phyloP scores from a whole-genome alignment of 257 asterid genomes.

The Solanum chaucha region DNA sequence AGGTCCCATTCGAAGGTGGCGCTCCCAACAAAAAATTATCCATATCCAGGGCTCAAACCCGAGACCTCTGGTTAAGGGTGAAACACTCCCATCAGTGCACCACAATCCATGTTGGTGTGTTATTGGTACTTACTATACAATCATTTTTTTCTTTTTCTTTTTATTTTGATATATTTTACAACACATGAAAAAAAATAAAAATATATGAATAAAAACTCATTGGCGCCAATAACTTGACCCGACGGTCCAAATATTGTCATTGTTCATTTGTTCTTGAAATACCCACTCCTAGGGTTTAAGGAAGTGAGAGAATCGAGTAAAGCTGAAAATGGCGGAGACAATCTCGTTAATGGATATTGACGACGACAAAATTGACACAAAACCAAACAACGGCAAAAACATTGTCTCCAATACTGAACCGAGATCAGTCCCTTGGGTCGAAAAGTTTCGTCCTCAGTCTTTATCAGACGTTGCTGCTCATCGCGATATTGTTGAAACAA shows the following conservation, averaged over 20 bases:
- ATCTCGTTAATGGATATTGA: slow-evolving; percentile 72
- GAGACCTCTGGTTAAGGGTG: no score
- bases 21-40: no score
- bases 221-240: slow-evolving; percentile 14
- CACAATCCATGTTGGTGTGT: not conserved
- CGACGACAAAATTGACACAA: slow-evolving; percentile 25
- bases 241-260: not conserved
- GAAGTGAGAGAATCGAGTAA: not conserved
- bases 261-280: not conserved
- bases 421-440: slow-evolving; percentile 88
- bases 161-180: not conserved
- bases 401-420: slow-evolving; percentile 31
- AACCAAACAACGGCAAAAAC: slow-evolving; percentile 48
- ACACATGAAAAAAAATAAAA: not conserved
- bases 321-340: slow-evolving; percentile 47
- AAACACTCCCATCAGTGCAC: no score
- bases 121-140: not conserved
- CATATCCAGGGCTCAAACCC: no score
- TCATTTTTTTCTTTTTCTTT: not conserved
- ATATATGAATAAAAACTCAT: not conserved
- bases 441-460: slow-evolving; percentile 93
- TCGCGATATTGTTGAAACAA: slow-evolving; percentile 88
- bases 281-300: not conserved
- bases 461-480: slow-evolving; percentile 97
- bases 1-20: no score